Evolutionary conservation across 306 rosid species (phyloP), one percentile per base, ranked within the genome.

Genomic region (Sicyos edulis): DNA sequence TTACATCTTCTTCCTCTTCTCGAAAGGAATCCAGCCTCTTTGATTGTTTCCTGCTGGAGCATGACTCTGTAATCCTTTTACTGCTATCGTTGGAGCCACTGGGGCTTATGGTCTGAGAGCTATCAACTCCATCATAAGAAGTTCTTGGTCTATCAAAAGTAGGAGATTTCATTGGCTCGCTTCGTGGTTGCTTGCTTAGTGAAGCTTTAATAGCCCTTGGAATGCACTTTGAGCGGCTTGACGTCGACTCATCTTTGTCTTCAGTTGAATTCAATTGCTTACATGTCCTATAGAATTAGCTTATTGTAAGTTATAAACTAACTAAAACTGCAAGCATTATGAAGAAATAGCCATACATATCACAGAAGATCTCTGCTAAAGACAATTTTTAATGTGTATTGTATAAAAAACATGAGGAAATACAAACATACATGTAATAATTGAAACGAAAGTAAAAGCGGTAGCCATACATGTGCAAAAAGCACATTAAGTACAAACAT

Each of bases 181-280:
- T 65, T 45, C 91, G 84, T 2, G 85, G 83, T 15, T 87, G 99
- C 79, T 89, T 95, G 64, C 79, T 87, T 54, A 91, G 75, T 54
- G 97, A 85, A 77, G 87, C 88, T 76, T 87, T 92, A 56, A 95
- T 84, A 11, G 99, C 88, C 47, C 87, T 82, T 2, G 92, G 95
- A 76, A 89, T 89, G 82, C 97, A 95, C 83, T 89, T 95, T 62
- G 88, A 85, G 47, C 79, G 87, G 76, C 97, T 91, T 16, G 85
- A 82, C 47, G 86, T 81, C 3, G 89, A 53, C 71, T 85, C 88
- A 78, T 76, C 83, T 59, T 44, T 82, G 71, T 80, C 87, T 68
- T 86, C 88, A 29, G 54, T 73, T 56, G 91, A 73, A 77, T 82
- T 86, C 74, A 74, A 63, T 72, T 89, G 88, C 78, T 78, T 78